Evolutionary conservation across 1,284 basidiomycete genomes (phyloP).

Genomic region (Phylloboletellus chloephorus): DNA sequence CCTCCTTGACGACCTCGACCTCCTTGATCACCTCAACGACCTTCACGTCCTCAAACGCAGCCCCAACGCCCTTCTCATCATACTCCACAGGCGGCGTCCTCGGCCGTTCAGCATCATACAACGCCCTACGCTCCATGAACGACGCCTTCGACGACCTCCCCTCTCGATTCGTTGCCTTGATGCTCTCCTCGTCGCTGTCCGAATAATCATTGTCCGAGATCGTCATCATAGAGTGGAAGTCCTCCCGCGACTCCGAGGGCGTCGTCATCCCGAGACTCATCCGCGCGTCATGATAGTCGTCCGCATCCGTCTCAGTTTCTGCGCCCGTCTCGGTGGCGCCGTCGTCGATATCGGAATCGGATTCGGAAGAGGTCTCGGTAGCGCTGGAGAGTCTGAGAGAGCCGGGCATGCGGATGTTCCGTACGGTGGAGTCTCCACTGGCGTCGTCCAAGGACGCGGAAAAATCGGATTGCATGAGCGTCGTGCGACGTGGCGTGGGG

Average conservation of each 20-base stretch:
- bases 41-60: conserved; percentile 30
- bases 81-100: conserved; percentile 28
- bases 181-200: conserved; percentile 57
- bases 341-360: conserved; percentile 40
- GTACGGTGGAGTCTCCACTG: conserved; percentile 42
- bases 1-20: conserved; percentile 23
- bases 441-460: conserved; percentile 33
- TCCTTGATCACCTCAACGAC: conserved; percentile 29
- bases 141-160: conserved; percentile 29
- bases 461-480: conserved; percentile 44
- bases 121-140: conserved; percentile 13
- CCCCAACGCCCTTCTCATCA: conserved; percentile 37
- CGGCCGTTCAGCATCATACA: conserved; percentile 8
- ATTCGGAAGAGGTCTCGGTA: conserved; percentile 31
- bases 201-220: conserved; percentile 63
- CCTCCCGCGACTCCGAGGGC: conserved; percentile 54
- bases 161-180: conserved; percentile 53
- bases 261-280: conserved; percentile 66
- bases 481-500: conserved; percentile 36
- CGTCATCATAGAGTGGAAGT: conserved; percentile 73
- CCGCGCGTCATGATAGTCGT: conserved; percentile 80
- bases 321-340: conserved; percentile 58
- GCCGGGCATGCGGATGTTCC: conserved; percentile 28
- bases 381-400: conserved; percentile 26
- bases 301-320: conserved; percentile 64